Conservation (phyloP, 257 asterid genomes). For the Capsicum chinense region DNA sequence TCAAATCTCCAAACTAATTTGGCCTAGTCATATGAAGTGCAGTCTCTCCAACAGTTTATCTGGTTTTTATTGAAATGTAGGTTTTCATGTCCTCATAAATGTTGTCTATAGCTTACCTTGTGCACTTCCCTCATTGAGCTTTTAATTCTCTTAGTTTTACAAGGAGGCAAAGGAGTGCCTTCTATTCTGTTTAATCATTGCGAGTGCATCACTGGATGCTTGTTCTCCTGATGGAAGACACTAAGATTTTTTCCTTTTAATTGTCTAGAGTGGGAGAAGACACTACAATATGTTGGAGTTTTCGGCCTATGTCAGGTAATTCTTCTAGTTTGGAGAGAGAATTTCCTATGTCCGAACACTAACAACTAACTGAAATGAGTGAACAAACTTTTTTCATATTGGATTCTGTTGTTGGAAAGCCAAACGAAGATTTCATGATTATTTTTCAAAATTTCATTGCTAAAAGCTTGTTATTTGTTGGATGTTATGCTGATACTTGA, state of each 20-base stretch:
- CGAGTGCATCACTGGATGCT: background rate
- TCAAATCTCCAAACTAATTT: slow-evolving; percentile 1
- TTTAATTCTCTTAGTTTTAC: slow-evolving; percentile 12
- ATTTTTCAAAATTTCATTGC: background rate
- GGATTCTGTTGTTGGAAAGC: background rate
- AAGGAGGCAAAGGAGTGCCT: slow-evolving; percentile 14
- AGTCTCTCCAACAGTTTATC: slow-evolving; percentile 3
- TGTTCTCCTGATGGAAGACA: slow-evolving; percentile 31
- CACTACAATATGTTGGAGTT: slow-evolving; percentile 69
- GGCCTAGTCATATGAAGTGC: background rate
- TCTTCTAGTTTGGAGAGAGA: slow-evolving; percentile 22
- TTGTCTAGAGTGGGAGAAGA: slow-evolving; percentile 82
- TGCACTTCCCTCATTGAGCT: background rate
- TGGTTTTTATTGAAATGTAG: background rate
- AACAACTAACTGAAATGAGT: slow-evolving; percentile 11
- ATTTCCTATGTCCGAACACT: background rate
- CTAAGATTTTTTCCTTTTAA: slow-evolving; percentile 21
- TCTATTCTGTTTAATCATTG: background rate
- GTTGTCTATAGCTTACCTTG: slow-evolving; percentile 8
- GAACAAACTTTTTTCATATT: slow-evolving; percentile 17
- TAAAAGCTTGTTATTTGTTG: background rate
- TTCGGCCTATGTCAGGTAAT: slow-evolving; percentile 75
- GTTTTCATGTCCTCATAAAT: background rate
- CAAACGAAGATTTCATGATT: background rate
- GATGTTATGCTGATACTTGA: background rate